Percentiles rank a stretch among this genome's conserved stretches.
These are phyloP conservation scores for Geosmithia putterillii DNA, from an alignment of 2,329 filamentous ascomycete genomes.

Conservation along the genomic window DNA sequence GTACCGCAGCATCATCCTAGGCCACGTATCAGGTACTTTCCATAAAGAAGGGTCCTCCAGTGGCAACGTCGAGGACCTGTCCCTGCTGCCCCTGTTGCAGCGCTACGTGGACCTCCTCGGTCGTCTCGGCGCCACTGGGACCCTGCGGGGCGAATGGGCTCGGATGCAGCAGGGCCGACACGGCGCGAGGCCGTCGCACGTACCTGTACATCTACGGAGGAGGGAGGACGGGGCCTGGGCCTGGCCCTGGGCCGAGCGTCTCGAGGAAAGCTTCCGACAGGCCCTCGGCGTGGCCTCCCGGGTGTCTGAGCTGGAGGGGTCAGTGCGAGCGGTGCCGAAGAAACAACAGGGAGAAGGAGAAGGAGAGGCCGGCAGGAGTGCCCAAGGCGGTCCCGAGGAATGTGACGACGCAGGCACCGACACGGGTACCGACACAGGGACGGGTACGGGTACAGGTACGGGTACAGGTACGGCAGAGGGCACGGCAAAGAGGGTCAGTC, in stretches of 20 bases:
- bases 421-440: no score
- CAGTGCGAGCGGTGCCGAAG: background rate
- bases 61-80: background rate
- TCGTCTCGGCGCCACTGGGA: constrained; percentile 2
- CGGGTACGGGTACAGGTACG: no score
- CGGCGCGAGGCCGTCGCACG: background rate
- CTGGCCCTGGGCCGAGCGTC: no score
- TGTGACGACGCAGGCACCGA: no score
- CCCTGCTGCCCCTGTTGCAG: background rate
- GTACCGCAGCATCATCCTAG: background rate
- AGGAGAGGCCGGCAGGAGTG: no score
- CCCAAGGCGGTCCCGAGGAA: no score
- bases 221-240: no score
- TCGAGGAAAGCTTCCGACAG: background rate
- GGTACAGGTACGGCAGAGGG: no score
- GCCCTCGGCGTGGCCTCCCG: background rate
- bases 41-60: background rate
- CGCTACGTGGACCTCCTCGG: constrained; percentile 3
- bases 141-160: constrained; percentile 2
- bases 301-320: background rate
- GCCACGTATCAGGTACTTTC: no score
- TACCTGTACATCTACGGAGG: no score
- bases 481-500: no score
- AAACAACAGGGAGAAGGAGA: no score
- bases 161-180: background rate